phyloP scores from a whole-genome alignment of 768 basidiomycete species.

The Amanita pallidorosea region DNA sequence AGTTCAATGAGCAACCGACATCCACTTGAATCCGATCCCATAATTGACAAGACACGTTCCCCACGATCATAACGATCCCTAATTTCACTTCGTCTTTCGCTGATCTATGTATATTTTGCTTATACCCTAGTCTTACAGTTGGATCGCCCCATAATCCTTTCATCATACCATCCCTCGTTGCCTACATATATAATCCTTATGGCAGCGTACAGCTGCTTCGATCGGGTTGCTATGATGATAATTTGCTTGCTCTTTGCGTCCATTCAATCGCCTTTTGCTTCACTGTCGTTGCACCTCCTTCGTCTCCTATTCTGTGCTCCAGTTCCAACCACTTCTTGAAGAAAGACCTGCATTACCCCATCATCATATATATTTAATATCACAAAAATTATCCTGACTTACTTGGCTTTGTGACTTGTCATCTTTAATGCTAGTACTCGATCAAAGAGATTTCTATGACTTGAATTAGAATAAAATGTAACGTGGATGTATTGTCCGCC shows the following conservation, averaged over 20 bases:
- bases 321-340: constrained; percentile 97
- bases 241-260: constrained; percentile 53
- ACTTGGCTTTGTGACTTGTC: constrained; percentile 96
- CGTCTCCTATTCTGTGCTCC: constrained; percentile 81
- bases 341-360: constrained; percentile 47
- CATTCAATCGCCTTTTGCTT: constrained; percentile 90
- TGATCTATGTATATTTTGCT: constrained; percentile 18
- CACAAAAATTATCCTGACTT: constrained; percentile 19
- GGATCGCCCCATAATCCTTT: constrained; percentile 18
- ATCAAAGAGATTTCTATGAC: constrained; percentile 71
- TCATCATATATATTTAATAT: constrained; percentile 8
- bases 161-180: constrained; percentile 16
- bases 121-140: constrained; percentile 28
- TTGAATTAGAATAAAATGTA: constrained; percentile 1
- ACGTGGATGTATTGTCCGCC: constrained; percentile 9
- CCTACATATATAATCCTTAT: constrained; percentile 23
- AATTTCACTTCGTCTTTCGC: constrained; percentile 13
- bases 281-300: constrained; percentile 66
- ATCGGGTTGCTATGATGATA: constrained; percentile 23
- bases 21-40: constrained; percentile 48
- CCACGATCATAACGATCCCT: constrained; percentile 33
- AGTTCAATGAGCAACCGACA: constrained; percentile 69
- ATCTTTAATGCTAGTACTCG: constrained; percentile 78
- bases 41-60: constrained; percentile 51
- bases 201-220: constrained; percentile 18